A percentile compares a stretch with the other conserved stretches of the same genome.
phyloP scores from a whole-genome alignment of 169 alveolate genomes.

The Prorocentrum cordatum region DNA sequence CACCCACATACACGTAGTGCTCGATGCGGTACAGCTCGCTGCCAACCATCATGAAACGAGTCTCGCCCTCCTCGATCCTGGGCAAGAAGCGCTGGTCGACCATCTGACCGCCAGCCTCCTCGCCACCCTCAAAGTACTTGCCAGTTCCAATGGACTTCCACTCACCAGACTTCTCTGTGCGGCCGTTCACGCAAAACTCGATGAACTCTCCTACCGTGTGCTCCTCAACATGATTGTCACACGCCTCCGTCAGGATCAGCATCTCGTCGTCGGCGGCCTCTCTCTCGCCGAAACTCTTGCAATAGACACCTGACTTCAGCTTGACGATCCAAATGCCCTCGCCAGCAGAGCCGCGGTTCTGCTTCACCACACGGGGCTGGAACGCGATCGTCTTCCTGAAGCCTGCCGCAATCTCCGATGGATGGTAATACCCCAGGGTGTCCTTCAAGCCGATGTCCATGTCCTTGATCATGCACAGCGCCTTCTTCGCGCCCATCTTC shows the following conservation, averaged over 20 bases:
- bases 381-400: background rate
- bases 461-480: too few species aligned
- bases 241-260: slow-evolving; percentile 15
- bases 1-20: background rate
- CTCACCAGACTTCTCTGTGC: too few species aligned
- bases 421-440: background rate
- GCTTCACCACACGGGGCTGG: background rate
- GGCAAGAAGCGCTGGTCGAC: slow-evolving; percentile 67
- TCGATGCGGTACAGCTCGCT: background rate
- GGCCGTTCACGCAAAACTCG: too few species aligned
- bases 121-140: background rate
- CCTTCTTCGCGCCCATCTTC: too few species aligned
- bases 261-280: background rate
- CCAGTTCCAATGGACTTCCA: too few species aligned
- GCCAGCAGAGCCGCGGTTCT: slow-evolving; percentile 35
- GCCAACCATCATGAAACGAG: background rate
- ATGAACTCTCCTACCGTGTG: background rate
- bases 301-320: slow-evolving; percentile 7
- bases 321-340: slow-evolving; percentile 51
- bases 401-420: background rate
- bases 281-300: background rate
- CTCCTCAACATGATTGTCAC: background rate
- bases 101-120: background rate
- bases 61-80: slow-evolving; percentile 51
- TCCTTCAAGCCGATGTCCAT: background rate